Conservation (phyloP, 371 early-diverging fungal species). For the Lichtheimia ramosa region DNA sequence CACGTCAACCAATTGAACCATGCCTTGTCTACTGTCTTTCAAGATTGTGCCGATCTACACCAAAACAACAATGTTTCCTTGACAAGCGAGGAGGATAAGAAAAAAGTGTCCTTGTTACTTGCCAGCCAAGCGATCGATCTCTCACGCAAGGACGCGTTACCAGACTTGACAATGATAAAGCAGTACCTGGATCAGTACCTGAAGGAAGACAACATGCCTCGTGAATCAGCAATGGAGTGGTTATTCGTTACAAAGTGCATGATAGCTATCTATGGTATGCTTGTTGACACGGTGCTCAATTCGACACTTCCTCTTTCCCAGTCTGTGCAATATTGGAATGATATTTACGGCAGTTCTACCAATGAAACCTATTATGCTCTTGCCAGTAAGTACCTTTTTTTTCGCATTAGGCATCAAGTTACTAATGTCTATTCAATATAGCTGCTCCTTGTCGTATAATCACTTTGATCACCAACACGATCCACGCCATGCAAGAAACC, state of each 20-base stretch:
- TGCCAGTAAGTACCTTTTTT: slow-evolving; percentile 59
- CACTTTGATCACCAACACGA: slow-evolving; percentile 27
- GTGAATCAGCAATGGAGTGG: slow-evolving; percentile 40
- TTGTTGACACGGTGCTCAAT: slow-evolving; percentile 59
- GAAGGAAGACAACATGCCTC: neutral
- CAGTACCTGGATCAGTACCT: slow-evolving; percentile 15
- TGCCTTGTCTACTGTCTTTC: slow-evolving; percentile 11
- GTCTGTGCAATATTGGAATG: slow-evolving; percentile 72
- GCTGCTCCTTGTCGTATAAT: slow-evolving; percentile 50
- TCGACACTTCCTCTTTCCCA: slow-evolving; percentile 65
- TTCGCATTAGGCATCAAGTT: too few species aligned
- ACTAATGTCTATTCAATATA: too few species aligned
- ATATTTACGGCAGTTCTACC: slow-evolving; percentile 48
- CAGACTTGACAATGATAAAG: slow-evolving; percentile 21
- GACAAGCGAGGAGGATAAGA: slow-evolving; percentile 13
- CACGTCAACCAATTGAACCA: slow-evolving; percentile 18
- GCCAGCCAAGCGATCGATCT: slow-evolving; percentile 33
- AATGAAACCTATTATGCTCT: slow-evolving; percentile 58
- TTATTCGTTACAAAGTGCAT: slow-evolving; percentile 59
- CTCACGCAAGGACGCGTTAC: slow-evolving; percentile 10
- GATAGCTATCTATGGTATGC: slow-evolving; percentile 61
- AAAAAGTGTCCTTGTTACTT: slow-evolving; percentile 22
- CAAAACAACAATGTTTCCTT: slow-evolving; percentile 8
- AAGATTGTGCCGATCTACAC: slow-evolving; percentile 1
- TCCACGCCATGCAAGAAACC: slow-evolving; percentile 11